Evolutionary conservation across 2,329 filamentous ascomycete genomes (phyloP).

Genomic region (Apiospora hydei): DNA sequence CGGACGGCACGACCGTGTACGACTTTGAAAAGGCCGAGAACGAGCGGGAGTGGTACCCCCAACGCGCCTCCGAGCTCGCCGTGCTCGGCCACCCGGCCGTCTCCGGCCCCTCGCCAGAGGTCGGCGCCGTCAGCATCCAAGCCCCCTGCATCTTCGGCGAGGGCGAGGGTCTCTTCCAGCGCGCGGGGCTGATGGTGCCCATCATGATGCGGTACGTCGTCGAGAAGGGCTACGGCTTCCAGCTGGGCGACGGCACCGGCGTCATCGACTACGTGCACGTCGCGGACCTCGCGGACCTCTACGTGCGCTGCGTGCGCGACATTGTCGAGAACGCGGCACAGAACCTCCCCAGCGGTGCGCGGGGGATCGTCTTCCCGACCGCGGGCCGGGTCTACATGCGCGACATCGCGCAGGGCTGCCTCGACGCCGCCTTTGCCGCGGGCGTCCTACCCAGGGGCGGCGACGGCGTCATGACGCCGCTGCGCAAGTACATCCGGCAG

Average conservation of each 20-base stretch:
- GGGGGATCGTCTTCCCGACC: slow-evolving; percentile 25
- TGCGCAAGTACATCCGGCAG: slow-evolving; percentile 23
- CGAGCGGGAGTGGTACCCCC: slow-evolving; percentile 31
- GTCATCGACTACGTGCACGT: slow-evolving; percentile 32
- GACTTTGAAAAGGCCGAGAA: slow-evolving; percentile 30
- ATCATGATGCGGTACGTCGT: slow-evolving; percentile 34
- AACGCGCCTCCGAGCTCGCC: slow-evolving; percentile 32
- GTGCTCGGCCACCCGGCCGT: slow-evolving; percentile 27
- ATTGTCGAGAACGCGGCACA: slow-evolving; percentile 24
- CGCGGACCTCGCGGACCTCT: slow-evolving; percentile 32
- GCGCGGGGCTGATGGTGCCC: slow-evolving; percentile 28
- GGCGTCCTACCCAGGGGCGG: slow-evolving; percentile 26
- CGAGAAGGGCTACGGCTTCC: slow-evolving; percentile 29
- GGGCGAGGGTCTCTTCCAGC: slow-evolving; percentile 30
- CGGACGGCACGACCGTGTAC: slow-evolving; percentile 22
- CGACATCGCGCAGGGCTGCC: slow-evolving; percentile 27
- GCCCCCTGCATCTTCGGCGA: slow-evolving; percentile 28
- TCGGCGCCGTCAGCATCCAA: slow-evolving; percentile 31
- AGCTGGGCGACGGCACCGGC: slow-evolving; percentile 29
- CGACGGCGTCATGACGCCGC: slow-evolving; percentile 14
- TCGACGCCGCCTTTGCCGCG: slow-evolving; percentile 29
- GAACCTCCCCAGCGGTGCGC: background rate
- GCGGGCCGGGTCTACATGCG: slow-evolving; percentile 23
- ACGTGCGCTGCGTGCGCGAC: slow-evolving; percentile 28
- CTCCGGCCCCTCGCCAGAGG: slow-evolving; percentile 2